phyloP scores from a whole-genome alignment of 768 basidiomycete species.

The Rhizopogon vinicolor region DNA sequence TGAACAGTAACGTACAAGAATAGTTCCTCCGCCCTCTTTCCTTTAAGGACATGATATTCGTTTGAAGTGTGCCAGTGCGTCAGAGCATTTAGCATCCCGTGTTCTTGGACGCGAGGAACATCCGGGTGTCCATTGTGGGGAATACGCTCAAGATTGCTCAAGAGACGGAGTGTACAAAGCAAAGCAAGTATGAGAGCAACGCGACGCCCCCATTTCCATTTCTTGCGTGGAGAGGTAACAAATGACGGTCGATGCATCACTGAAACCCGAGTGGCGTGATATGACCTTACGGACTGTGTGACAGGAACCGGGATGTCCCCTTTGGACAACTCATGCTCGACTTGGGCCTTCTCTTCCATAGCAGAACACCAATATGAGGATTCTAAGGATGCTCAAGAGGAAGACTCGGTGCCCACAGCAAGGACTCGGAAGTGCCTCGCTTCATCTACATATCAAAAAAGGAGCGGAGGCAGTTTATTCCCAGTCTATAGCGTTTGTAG shows the following conservation, averaged over 20 bases:
- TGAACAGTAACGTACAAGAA: conserved; percentile 34
- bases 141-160: not conserved
- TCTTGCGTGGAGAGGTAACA: conserved; percentile 3
- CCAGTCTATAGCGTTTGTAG: too few species aligned
- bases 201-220: conserved; percentile 13
- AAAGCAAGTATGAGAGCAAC: conserved; percentile 7
- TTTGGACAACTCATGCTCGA: not conserved
- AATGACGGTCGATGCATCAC: conserved; percentile 2
- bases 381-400: too few species aligned
- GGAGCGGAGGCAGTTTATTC: too few species aligned
- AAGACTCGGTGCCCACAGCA: too few species aligned
- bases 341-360: conserved; percentile 16
- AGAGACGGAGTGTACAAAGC: conserved; percentile 8
- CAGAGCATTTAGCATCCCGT: conserved; percentile 12
- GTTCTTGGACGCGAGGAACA: conserved; percentile 1
- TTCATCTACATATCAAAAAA: too few species aligned
- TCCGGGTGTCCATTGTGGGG: not conserved
- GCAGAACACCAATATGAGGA: not conserved
- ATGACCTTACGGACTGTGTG: too few species aligned
- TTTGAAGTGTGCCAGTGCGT: conserved; percentile 6
- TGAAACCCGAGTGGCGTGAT: too few species aligned
- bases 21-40: conserved; percentile 36
- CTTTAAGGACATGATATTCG: conserved; percentile 20
- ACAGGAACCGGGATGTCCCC: conserved; percentile 16
- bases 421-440: too few species aligned